Percentiles rank a stretch among this genome's conserved stretches.
Conservation (phyloP, 2,329 filamentous ascomycete species). For the Orbilia blumenaviensis region DNA sequence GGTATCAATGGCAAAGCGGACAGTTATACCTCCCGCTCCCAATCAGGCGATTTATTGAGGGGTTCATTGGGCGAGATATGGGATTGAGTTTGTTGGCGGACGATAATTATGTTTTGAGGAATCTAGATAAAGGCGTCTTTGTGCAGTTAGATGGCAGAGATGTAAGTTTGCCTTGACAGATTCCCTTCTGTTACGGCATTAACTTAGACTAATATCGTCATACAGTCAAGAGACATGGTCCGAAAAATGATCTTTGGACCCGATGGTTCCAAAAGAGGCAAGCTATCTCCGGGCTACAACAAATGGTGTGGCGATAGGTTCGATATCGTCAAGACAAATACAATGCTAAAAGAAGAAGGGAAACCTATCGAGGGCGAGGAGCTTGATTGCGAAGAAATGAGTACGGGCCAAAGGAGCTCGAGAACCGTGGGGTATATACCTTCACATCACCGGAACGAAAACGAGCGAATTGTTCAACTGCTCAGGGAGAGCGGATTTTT, state of each 20-base stretch:
- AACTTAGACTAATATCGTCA: not conserved
- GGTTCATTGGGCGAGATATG: not conserved
- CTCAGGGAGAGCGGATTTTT: not conserved
- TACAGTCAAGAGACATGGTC: constrained; percentile 12
- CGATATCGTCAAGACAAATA: constrained; percentile 30
- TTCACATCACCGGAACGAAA: not conserved
- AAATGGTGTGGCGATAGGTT: constrained; percentile 38
- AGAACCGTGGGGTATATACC: not conserved
- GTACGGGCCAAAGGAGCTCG: not conserved
- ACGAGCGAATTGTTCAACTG: not conserved
- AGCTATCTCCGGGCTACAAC: constrained; percentile 24
- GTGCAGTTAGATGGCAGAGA: constrained; percentile 18
- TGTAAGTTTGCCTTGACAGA: constrained; percentile 20
- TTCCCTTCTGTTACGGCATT: not conserved
- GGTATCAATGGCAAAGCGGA: constrained; percentile 24
- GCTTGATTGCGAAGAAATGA: not conserved
- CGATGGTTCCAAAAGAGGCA: constrained; percentile 21
- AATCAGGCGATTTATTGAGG: constrained; percentile 30
- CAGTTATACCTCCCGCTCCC: constrained; percentile 20
- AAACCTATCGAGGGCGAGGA: not conserved
- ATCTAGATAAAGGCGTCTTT: constrained; percentile 35
- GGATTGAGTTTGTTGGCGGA: constrained; percentile 24
- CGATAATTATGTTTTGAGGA: constrained; percentile 37
- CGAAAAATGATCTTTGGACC: constrained; percentile 29
- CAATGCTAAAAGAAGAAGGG: constrained; percentile 18